A percentile compares a stretch with the other conserved stretches of the same genome.
Conservation (phyloP, 2,329 filamentous ascomycete species). For the Aspergillus cejpii region DNA sequence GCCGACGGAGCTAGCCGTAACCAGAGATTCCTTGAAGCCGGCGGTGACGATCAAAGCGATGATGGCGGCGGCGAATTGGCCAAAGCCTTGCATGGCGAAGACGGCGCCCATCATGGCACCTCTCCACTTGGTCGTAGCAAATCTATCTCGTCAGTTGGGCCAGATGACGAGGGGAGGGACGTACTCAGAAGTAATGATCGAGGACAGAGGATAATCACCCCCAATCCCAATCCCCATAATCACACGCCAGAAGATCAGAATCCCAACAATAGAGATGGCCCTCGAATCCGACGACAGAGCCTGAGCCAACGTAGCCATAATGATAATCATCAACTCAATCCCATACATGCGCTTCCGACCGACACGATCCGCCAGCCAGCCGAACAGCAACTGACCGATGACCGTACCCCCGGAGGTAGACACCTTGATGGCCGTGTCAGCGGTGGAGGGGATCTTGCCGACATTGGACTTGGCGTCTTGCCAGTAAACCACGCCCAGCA, state of each 20-base stretch:
- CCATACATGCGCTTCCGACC: conserved; percentile 83
- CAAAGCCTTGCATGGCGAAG: conserved; percentile 81
- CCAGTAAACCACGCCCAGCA: conserved; percentile 76
- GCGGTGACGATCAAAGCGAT: conserved; percentile 68
- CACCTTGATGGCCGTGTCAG: conserved; percentile 79
- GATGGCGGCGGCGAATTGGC: conserved; percentile 68
- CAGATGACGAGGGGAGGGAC: too few relatives aligned
- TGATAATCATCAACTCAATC: conserved; percentile 71
- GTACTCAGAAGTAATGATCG: conserved; percentile 73
- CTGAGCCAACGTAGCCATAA: conserved; percentile 69
- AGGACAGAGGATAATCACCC: conserved; percentile 75
- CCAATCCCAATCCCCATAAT: conserved; percentile 74
- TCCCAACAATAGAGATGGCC: conserved; percentile 50
- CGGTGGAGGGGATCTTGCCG: conserved; percentile 54
- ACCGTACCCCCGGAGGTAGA: conserved; percentile 78
- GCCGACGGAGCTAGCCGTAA: conserved; percentile 45
- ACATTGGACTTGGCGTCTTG: conserved; percentile 43
- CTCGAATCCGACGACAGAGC: conserved; percentile 58
- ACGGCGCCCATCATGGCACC: conserved; percentile 83
- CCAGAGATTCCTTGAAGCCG: conserved; percentile 61
- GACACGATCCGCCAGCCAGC: conserved; percentile 67
- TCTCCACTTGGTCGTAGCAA: conserved; percentile 77
- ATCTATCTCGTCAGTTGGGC: conserved; percentile 44
- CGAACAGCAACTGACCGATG: conserved; percentile 73
- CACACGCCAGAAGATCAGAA: conserved; percentile 72